Evolutionary conservation across 805 yeast species (phyloP).

Genomic region (Metschnikowia continentalis): DNA sequence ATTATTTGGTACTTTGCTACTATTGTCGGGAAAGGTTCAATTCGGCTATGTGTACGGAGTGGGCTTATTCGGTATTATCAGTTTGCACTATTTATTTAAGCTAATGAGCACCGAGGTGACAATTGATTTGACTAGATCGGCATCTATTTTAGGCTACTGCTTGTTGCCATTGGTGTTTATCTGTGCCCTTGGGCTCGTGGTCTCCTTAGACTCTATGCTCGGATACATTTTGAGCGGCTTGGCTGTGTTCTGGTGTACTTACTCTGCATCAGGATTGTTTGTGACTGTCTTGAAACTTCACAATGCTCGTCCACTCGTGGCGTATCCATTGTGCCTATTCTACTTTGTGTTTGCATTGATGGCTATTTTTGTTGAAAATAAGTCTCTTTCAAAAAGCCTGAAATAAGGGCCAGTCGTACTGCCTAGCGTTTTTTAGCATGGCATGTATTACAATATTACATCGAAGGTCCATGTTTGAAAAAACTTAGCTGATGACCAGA

Average conservation of each 20-base stretch:
- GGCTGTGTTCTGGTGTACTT: constrained; percentile 86
- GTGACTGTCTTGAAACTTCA: constrained; percentile 78
- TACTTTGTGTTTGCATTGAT: constrained; percentile 92
- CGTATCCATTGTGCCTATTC: constrained; percentile 88
- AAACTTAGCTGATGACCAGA: not conserved
- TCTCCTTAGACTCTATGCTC: constrained; percentile 62
- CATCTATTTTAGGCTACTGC: constrained; percentile 92
- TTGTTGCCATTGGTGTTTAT: constrained; percentile 80
- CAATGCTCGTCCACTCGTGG: constrained; percentile 84
- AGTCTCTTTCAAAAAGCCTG: constrained; percentile 5
- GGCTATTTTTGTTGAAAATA: constrained; percentile 74
- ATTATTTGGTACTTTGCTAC: constrained; percentile 74
- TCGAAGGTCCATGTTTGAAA: not conserved
- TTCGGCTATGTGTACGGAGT: constrained; percentile 97
- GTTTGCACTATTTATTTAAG: constrained; percentile 79
- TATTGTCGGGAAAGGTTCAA: constrained; percentile 89
- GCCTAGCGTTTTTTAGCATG: not conserved
- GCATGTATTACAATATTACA: not conserved
- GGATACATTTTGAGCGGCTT: constrained; percentile 70
- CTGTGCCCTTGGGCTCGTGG: constrained; percentile 64
- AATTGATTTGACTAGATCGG: constrained; percentile 65
- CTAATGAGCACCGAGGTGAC: constrained; percentile 69
- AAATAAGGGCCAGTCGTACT: not conserved
- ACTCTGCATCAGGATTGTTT: constrained; percentile 88
- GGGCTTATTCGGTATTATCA: constrained; percentile 83